Conservation (phyloP, 176 grass and related monocot species). For the Pontederia crassipes region DNA sequence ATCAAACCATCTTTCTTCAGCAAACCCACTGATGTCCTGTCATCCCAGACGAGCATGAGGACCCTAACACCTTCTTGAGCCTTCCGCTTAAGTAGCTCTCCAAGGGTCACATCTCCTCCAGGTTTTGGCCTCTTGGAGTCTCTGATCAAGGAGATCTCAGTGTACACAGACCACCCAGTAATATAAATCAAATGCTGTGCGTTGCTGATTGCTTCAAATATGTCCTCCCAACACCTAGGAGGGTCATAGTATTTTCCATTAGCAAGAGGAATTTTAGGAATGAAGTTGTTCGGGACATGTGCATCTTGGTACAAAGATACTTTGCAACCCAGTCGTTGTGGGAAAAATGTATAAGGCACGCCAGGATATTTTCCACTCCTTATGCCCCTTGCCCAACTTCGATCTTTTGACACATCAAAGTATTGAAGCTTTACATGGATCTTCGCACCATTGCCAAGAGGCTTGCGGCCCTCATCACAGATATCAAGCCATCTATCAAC, state of each 20-base stretch:
- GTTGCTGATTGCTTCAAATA: conserved; percentile 18
- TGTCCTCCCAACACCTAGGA: conserved; percentile 14
- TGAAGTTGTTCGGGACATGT: conserved; percentile 17
- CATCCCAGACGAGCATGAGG: conserved; percentile 23
- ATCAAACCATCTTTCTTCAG: conserved; percentile 21
- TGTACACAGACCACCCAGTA: conserved; percentile 20
- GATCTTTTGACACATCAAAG: conserved; percentile 18
- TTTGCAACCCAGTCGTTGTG: conserved; percentile 11
- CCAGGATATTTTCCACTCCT: conserved; percentile 18
- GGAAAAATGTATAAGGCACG: conserved; percentile 22
- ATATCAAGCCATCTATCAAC: conserved; percentile 20
- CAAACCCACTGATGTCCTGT: conserved; percentile 17
- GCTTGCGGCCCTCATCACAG: conserved; percentile 6
- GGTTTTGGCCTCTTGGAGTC: conserved; percentile 16
- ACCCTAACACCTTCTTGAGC: conserved; percentile 19
- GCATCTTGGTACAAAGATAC: conserved; percentile 18
- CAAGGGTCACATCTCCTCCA: conserved; percentile 12
- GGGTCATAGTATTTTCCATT: conserved; percentile 8
- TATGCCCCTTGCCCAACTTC: conserved; percentile 6
- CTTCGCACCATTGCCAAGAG: conserved; percentile 9
- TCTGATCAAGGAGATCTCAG: conserved; percentile 5
- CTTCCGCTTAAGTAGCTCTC: conserved; percentile 15
- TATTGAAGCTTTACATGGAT: conserved; percentile 16
- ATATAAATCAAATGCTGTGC: conserved; percentile 22
- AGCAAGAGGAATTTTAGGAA: conserved; percentile 18